Evolutionary conservation across 2,329 filamentous ascomycete species (phyloP).

Genomic region (Acrodontium crateriforme): DNA sequence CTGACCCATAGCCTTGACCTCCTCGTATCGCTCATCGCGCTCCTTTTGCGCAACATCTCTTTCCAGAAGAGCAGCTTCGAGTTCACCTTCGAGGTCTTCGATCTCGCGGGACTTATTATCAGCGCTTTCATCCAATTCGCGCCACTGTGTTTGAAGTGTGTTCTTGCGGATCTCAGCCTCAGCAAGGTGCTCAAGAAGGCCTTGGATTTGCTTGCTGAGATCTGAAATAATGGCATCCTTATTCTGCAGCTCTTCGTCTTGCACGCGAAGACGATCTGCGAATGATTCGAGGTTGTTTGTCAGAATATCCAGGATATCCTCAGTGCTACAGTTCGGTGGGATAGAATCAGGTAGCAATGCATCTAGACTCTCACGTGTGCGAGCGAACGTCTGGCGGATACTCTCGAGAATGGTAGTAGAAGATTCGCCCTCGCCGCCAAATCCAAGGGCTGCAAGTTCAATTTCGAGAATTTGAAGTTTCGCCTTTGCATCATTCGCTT

Average conservation of each 20-base stretch:
- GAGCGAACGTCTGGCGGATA: conserved; percentile 29
- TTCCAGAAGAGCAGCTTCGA: conserved; percentile 14
- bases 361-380: conserved; percentile 27
- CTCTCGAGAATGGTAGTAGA: conserved; percentile 23
- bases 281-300: conserved; percentile 18
- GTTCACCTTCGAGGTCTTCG: conserved; percentile 18
- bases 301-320: conserved; percentile 27
- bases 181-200: conserved; percentile 23
- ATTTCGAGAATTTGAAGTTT: conserved; percentile 29
- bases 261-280: conserved; percentile 23
- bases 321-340: conserved; percentile 24
- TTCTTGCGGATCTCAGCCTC: conserved; percentile 22
- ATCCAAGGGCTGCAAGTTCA: conserved; percentile 30
- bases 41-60: conserved; percentile 11
- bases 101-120: conserved; percentile 26
- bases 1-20: conserved; percentile 10
- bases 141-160: conserved; percentile 23
- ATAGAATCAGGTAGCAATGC: conserved; percentile 26
- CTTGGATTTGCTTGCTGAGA: conserved; percentile 24
- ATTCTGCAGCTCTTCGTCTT: conserved; percentile 24
- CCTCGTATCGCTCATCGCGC: conserved; percentile 11
- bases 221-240: conserved; percentile 16
- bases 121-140: conserved; percentile 23
- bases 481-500: conserved; percentile 27
- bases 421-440: conserved; percentile 21